Evolutionary conservation across 1,284 basidiomycete species (phyloP).

Genomic region (Ustilago loliicola): DNA sequence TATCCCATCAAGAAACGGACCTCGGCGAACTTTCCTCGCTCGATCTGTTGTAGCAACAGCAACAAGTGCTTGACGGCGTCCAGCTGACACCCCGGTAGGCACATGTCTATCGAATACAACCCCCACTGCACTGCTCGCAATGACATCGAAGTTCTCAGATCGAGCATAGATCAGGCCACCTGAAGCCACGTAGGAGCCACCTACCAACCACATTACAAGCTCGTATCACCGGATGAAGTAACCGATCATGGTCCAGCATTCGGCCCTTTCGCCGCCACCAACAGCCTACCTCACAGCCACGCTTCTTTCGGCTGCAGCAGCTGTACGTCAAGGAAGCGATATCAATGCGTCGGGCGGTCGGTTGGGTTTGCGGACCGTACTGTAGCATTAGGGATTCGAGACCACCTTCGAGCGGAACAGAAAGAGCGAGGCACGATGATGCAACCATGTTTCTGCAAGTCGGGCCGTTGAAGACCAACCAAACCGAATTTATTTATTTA

Average conservation of each 20-base stretch:
- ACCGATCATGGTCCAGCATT: not conserved
- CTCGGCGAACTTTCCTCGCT: no score
- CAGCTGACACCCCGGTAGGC: not conserved
- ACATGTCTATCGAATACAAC: not conserved
- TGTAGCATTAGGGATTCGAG: not conserved
- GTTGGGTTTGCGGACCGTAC: not conserved
- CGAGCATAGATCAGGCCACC: no score
- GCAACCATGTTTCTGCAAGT: constrained; percentile 3
- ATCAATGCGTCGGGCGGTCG: not conserved
- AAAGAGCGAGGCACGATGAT: constrained; percentile 8
- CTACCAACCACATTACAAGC: not conserved
- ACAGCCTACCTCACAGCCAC: not conserved
- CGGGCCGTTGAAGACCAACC: constrained; percentile 5
- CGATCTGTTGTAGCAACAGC: no score
- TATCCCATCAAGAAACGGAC: not conserved
- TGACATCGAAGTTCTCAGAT: no score
- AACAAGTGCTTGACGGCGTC: not conserved
- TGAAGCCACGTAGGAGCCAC: not conserved
- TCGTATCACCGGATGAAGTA: not conserved
- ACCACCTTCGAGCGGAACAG: not conserved
- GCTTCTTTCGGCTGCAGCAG: not conserved
- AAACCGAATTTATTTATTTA: constrained; percentile 8
- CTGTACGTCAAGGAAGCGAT: not conserved
- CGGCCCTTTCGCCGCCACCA: not conserved
- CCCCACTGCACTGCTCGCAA: no score